Conservation (phyloP, 352 stramenopile species). For the Phytophthora cactorum region DNA sequence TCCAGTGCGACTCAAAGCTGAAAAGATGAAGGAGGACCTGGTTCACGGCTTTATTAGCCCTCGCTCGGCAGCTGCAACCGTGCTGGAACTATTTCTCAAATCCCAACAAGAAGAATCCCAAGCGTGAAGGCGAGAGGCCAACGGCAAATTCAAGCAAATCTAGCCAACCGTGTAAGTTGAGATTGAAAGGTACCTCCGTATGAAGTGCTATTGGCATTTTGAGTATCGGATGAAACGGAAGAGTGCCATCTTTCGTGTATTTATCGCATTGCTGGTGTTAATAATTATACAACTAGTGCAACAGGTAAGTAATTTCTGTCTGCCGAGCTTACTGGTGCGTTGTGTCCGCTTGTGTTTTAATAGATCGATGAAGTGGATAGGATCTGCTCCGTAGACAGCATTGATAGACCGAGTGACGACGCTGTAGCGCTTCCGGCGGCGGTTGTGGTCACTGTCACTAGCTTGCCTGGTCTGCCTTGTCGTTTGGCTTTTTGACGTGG, state of each 20-base stretch:
- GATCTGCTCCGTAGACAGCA: conserved; percentile 65
- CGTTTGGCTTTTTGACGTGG: conserved; percentile 35
- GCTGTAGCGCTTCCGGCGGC: conserved; percentile 22
- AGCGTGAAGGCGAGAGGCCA: conserved; percentile 13
- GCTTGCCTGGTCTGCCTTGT: conserved; percentile 22
- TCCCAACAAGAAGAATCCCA: conserved; percentile 41
- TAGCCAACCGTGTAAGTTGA: background rate
- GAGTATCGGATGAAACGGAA: background rate
- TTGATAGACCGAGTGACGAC: conserved; percentile 46
- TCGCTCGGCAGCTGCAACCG: conserved; percentile 59
- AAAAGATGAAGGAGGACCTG: conserved; percentile 68
- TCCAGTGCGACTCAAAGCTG: conserved; percentile 52
- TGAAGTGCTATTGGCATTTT: no score
- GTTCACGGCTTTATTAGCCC: conserved; percentile 71
- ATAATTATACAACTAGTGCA: conserved; percentile 35
- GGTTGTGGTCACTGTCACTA: conserved; percentile 19
- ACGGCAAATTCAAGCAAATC: background rate
- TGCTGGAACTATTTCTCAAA: conserved; percentile 70
- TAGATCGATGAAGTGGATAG: conserved; percentile 63
- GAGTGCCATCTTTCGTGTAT: background rate
- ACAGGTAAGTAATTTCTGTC: conserved; percentile 16
- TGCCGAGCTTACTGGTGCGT: background rate
- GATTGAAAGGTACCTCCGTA: background rate
- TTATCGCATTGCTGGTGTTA: conserved; percentile 4
- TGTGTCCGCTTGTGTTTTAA: conserved; percentile 28